These are phyloP conservation scores for Gaeumannomyces tritici DNA, from an alignment of 2,329 filamentous ascomycete genomes.

Conservation along the genomic window DNA sequence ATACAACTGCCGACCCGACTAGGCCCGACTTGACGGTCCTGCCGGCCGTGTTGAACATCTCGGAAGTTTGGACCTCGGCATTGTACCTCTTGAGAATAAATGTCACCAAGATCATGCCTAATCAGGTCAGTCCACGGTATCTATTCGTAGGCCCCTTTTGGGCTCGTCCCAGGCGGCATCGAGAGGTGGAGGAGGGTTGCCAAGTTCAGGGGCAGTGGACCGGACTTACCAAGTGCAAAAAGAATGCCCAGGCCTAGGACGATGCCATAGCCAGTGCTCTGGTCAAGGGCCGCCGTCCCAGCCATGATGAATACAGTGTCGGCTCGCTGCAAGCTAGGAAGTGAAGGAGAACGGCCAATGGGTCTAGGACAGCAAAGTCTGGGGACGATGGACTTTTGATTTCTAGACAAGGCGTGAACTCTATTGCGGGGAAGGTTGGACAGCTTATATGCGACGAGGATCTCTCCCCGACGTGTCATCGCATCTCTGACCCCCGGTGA, in stretches of 20 bases:
- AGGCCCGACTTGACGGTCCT: slow-evolving; percentile 83
- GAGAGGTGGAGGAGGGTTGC: not conserved
- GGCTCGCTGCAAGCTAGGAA: too few species aligned
- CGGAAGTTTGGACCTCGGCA: slow-evolving; percentile 71
- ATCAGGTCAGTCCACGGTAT: not conserved
- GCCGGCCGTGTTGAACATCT: slow-evolving; percentile 87
- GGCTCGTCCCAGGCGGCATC: too few species aligned
- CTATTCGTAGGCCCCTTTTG: not conserved
- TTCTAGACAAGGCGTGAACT: too few species aligned
- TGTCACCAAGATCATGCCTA: slow-evolving; percentile 27
- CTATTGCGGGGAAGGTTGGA: too few species aligned
- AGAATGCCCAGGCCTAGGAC: slow-evolving; percentile 64
- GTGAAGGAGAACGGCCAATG: too few species aligned
- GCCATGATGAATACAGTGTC: slow-evolving; percentile 13
- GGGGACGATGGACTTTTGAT: too few species aligned
- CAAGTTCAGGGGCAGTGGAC: not conserved
- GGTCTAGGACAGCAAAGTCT: not conserved
- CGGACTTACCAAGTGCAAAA: slow-evolving; percentile 52
- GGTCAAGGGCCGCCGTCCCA: slow-evolving; percentile 30
- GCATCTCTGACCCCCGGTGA: not conserved
- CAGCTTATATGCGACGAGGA: not conserved
- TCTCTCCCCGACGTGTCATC: too few species aligned
- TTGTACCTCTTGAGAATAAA: slow-evolving; percentile 29
- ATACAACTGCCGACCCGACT: slow-evolving; percentile 82
- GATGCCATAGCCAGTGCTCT: slow-evolving; percentile 69